Conservation (phyloP, 2,329 filamentous ascomycete genomes). For the Spiromastix sp. region DNA sequence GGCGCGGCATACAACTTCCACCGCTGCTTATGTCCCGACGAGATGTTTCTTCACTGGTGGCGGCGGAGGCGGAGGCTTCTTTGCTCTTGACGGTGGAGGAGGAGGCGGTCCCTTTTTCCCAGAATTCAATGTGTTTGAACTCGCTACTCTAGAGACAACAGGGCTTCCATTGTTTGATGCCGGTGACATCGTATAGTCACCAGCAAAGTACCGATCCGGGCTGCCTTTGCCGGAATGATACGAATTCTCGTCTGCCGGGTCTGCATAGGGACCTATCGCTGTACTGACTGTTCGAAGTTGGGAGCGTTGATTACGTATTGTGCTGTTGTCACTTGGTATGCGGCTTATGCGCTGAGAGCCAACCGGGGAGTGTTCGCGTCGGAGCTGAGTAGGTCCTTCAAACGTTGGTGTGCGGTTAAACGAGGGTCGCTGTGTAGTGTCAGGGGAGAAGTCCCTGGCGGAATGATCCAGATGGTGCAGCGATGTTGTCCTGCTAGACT, state of each 20-base stretch:
- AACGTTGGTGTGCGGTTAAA: constrained; percentile 46
- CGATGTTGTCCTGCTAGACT: constrained; percentile 33
- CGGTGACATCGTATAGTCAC: constrained; percentile 44
- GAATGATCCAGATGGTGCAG: constrained; percentile 26
- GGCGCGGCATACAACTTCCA: too few relatives aligned
- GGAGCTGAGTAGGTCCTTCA: constrained; percentile 44
- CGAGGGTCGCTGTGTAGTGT: constrained; percentile 36
- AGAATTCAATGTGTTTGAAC: constrained; percentile 33
- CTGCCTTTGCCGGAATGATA: constrained; percentile 38
- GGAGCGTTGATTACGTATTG: constrained; percentile 37
- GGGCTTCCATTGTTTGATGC: constrained; percentile 42
- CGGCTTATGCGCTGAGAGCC: constrained; percentile 37
- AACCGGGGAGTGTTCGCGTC: constrained; percentile 43
- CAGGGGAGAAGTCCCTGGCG: constrained; percentile 31
- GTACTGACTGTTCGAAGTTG: constrained; percentile 34
- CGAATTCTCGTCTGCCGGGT: constrained; percentile 38
- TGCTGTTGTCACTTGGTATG: constrained; percentile 44
- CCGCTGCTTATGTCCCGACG: constrained; percentile 19
- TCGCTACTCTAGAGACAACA: constrained; percentile 39
- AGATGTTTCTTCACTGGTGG: constrained; percentile 51
- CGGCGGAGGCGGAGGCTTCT: constrained; percentile 56
- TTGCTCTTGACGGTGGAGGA: constrained; percentile 50
- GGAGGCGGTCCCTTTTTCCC: constrained; percentile 51
- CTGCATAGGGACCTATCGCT: constrained; percentile 30
- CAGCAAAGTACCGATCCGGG: constrained; percentile 33